Conservation (phyloP, 2,329 filamentous ascomycete species). For the Fusarium paranaense region DNA sequence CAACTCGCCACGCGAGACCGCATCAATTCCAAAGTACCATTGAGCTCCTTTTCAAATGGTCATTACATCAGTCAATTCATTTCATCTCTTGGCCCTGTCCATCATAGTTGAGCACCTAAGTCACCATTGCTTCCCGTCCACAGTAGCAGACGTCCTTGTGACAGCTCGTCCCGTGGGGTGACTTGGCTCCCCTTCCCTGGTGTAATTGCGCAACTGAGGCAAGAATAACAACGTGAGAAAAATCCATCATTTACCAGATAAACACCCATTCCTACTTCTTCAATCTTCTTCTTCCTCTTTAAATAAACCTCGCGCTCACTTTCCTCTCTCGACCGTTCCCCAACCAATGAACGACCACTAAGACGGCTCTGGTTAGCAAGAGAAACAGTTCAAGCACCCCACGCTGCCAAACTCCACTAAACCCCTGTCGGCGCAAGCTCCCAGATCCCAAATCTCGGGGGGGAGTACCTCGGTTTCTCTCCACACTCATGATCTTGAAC, state of each 20-base stretch:
- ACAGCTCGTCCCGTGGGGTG: not conserved
- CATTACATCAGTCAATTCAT: too few relatives aligned
- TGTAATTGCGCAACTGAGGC: not conserved
- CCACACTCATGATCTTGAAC: constrained; percentile 16
- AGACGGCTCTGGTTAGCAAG: constrained; percentile 8
- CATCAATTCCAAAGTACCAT: not conserved
- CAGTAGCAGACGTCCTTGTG: not conserved
- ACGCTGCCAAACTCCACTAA: constrained; percentile 24
- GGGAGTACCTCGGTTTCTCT: constrained; percentile 33
- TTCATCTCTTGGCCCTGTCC: not conserved
- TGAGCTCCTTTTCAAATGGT: not conserved
- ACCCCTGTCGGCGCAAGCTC: constrained; percentile 16
- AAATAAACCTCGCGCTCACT: not conserved
- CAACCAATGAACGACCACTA: constrained; percentile 11
- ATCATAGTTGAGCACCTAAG: not conserved
- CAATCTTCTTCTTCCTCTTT: not conserved
- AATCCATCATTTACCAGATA: not conserved
- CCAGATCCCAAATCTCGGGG: constrained; percentile 24
- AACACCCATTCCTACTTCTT: not conserved
- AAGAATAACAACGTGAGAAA: not conserved
- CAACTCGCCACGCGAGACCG: not conserved
- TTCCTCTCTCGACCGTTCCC: constrained; percentile 1
- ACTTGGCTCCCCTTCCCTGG: not conserved
- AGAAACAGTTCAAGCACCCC: constrained; percentile 27
- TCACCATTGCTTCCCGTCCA: not conserved